Percentiles rank a stretch among this genome's conserved stretches.
These are phyloP conservation scores for Lepiota subincarnata DNA, from an alignment of 768 basidiomycete genomes.

Conservation along the genomic window DNA sequence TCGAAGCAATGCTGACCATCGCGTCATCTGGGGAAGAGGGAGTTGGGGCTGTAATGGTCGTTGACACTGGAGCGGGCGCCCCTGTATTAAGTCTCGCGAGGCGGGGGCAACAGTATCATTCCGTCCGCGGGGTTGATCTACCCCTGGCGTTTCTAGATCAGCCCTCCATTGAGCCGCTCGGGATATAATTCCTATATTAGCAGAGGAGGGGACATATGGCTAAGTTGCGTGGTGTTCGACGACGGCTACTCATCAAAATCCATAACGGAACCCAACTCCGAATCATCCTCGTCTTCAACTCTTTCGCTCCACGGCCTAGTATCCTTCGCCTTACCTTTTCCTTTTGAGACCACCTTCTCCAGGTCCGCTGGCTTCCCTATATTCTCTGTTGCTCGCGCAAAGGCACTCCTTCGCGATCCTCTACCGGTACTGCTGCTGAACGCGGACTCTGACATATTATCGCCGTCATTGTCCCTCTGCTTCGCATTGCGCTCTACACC, in stretches of 20 bases:
- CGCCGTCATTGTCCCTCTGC: background rate
- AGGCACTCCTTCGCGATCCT: background rate
- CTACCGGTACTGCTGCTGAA: background rate
- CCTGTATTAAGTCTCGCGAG: too few species aligned
- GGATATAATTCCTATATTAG: too few species aligned
- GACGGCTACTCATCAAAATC: background rate
- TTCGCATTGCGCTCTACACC: background rate
- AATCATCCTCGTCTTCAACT: conserved; percentile 6
- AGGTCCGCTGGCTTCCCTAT: background rate
- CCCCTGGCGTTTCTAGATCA: too few species aligned
- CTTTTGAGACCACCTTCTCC: background rate
- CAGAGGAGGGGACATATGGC: too few species aligned
- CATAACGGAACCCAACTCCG: conserved; percentile 9
- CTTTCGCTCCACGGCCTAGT: conserved; percentile 6
- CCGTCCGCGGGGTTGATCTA: too few species aligned
- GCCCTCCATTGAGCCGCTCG: too few species aligned
- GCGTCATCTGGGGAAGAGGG: too few species aligned
- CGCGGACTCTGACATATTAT: background rate
- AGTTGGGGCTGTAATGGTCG: too few species aligned
- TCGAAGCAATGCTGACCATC: too few species aligned
- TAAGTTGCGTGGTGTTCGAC: too few species aligned
- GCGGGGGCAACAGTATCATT: too few species aligned
- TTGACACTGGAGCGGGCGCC: too few species aligned
- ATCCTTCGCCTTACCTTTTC: background rate
- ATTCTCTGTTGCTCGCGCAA: background rate